These are phyloP conservation scores for Trichoderma koningii DNA, from an alignment of 2,329 filamentous ascomycete species.

Conservation along the genomic window DNA sequence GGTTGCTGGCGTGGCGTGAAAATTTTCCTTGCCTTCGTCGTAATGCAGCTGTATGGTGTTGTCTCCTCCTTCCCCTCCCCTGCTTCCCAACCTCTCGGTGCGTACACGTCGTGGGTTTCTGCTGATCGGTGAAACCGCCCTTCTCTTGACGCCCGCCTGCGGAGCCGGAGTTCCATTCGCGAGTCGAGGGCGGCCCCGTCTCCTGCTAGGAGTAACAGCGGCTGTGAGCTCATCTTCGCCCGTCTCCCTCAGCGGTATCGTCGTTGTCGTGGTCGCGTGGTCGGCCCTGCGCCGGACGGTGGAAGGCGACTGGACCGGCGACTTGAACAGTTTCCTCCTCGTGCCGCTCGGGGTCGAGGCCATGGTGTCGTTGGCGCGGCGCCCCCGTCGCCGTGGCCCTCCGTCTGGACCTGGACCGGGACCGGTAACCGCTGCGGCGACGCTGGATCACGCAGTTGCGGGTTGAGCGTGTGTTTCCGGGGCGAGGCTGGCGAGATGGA, in stretches of 20 bases:
- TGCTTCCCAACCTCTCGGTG: constrained; percentile 32
- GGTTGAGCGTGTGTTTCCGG: constrained; percentile 58
- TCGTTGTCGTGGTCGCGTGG: constrained; percentile 50
- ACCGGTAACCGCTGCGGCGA: constrained; percentile 58
- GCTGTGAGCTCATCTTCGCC: constrained; percentile 40
- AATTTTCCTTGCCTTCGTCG: constrained; percentile 29
- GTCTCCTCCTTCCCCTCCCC: neutral
- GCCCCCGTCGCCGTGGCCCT: constrained; percentile 29
- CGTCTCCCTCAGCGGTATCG: constrained; percentile 53
- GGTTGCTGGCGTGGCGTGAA: constrained; percentile 40
- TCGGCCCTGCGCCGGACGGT: constrained; percentile 40
- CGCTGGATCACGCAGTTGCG: constrained; percentile 54
- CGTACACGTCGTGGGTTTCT: constrained; percentile 42
- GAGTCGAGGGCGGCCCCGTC: constrained; percentile 51
- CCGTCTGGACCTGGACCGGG: constrained; percentile 37
- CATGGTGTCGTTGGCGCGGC: neutral
- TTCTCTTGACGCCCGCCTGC: constrained; percentile 47
- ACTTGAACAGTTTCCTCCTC: constrained; percentile 49
- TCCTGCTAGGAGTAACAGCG: constrained; percentile 43
- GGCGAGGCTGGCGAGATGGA: constrained; percentile 46
- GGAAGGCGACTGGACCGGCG: constrained; percentile 44
- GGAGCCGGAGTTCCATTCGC: constrained; percentile 57
- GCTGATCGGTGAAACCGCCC: constrained; percentile 49
- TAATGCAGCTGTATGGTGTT: constrained; percentile 35
- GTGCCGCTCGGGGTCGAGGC: constrained; percentile 38